Percentiles rank a stretch among this genome's conserved stretches.
Evolutionary conservation across 2,329 filamentous ascomycete genomes (phyloP).

Genomic region (Lachnellula hyalina): DNA sequence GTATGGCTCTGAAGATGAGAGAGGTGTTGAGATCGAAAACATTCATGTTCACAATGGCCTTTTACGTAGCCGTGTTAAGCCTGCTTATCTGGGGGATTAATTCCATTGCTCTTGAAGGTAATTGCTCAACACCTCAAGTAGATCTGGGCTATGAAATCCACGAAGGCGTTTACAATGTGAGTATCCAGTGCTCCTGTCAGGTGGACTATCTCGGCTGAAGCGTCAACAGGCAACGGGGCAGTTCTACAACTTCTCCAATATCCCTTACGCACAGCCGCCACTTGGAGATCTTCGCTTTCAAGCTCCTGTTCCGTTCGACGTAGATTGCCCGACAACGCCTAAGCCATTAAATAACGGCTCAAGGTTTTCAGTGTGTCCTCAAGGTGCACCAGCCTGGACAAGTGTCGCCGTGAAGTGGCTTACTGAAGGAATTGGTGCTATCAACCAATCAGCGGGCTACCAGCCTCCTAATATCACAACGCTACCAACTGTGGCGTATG

Average conservation of each 20-base stretch:
- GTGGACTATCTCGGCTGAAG: not conserved
- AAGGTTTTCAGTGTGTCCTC: conserved; percentile 32
- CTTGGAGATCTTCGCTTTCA: conserved; percentile 39
- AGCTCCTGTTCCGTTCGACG: conserved; percentile 30
- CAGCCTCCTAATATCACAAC: conserved; percentile 9
- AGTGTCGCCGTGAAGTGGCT: conserved; percentile 31
- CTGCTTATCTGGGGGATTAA: not conserved
- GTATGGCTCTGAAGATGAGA: not conserved
- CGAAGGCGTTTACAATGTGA: conserved; percentile 41
- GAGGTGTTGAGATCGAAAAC: not conserved
- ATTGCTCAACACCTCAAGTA: conserved; percentile 27
- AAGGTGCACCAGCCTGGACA: conserved; percentile 34
- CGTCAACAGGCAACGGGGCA: conserved; percentile 6
- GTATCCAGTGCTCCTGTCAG: not conserved
- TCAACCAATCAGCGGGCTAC: conserved; percentile 10
- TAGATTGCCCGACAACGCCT: conserved; percentile 7
- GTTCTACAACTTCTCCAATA: conserved; percentile 38
- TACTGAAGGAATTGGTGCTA: conserved; percentile 34
- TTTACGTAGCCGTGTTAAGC: not conserved
- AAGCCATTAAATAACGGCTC: conserved; percentile 33
- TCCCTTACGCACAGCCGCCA: conserved; percentile 40
- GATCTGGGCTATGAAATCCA: conserved; percentile 51
- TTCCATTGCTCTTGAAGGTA: not conserved
- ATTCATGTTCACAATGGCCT: not conserved
- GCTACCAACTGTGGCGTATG: conserved; percentile 3